Evolutionary conservation across 345 rosid species (phyloP).

Genomic region (Iberis pinnata): DNA sequence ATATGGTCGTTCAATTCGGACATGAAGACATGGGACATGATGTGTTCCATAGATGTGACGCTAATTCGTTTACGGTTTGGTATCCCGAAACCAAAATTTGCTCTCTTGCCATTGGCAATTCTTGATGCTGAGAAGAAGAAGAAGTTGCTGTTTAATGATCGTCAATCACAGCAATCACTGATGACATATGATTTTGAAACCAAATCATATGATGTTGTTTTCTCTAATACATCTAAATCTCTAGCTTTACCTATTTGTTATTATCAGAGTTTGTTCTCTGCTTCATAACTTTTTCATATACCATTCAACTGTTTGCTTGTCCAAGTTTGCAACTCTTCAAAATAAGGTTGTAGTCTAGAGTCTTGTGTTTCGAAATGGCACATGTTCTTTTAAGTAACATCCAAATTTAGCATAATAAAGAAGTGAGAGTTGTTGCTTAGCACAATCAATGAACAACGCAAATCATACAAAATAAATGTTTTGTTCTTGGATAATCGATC

Average conservation of each 20-base stretch:
- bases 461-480: too few species aligned
- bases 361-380: too few species aligned
- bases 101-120: conserved; percentile 2
- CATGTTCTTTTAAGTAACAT: too few species aligned
- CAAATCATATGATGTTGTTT: background rate
- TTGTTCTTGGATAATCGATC: too few species aligned
- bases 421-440: too few species aligned
- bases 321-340: background rate
- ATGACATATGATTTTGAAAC: background rate
- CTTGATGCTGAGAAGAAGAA: background rate
- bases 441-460: too few species aligned
- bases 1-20: conserved; percentile 1
- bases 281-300: conserved; percentile 1
- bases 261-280: background rate
- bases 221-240: background rate
- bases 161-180: background rate
- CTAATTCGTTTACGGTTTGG: background rate
- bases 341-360: background rate
- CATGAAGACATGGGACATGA: background rate
- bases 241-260: background rate
- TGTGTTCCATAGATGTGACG: background rate
- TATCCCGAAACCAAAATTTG: background rate
- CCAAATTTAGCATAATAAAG: too few species aligned
- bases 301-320: background rate
- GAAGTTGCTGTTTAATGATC: background rate